phyloP scores from a whole-genome alignment of 2,329 filamentous ascomycete genomes.

The Clonostachys byssicola region DNA sequence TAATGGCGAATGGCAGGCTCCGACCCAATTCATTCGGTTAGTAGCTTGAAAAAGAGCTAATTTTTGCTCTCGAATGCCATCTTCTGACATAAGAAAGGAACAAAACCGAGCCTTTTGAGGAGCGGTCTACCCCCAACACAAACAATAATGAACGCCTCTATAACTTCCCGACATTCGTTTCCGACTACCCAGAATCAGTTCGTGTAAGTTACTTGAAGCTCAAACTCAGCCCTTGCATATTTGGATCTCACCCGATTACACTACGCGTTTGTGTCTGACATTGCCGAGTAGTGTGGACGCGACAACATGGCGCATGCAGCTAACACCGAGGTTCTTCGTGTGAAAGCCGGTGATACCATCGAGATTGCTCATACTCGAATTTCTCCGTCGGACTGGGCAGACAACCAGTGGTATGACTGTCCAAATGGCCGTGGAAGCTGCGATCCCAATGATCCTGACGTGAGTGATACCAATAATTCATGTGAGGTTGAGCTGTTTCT shows the following conservation, averaged over 20 bases:
- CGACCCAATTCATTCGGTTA: not conserved
- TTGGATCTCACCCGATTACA: not conserved
- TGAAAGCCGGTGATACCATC: constrained; percentile 1
- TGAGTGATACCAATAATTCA: too few relatives aligned
- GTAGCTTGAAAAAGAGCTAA: not conserved
- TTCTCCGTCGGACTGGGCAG: not conserved
- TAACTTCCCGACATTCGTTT: not conserved
- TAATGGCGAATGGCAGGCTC: constrained; percentile 2
- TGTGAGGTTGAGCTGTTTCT: too few relatives aligned
- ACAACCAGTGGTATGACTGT: not conserved
- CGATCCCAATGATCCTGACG: not conserved
- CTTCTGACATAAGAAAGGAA: not conserved
- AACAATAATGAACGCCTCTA: not conserved
- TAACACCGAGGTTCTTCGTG: not conserved
- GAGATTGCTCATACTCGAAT: not conserved
- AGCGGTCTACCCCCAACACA: not conserved
- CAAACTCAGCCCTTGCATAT: not conserved
- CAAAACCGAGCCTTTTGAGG: constrained; percentile 1
- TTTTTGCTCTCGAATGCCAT: not conserved
- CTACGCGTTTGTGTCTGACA: not conserved
- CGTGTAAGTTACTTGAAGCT: not conserved
- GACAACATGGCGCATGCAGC: constrained; percentile 1
- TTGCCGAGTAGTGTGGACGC: not conserved
- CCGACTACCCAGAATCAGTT: not conserved
- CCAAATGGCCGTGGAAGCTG: not conserved